phyloP scores from a whole-genome alignment of 306 rosid species.

The Corylus avellana region DNA sequence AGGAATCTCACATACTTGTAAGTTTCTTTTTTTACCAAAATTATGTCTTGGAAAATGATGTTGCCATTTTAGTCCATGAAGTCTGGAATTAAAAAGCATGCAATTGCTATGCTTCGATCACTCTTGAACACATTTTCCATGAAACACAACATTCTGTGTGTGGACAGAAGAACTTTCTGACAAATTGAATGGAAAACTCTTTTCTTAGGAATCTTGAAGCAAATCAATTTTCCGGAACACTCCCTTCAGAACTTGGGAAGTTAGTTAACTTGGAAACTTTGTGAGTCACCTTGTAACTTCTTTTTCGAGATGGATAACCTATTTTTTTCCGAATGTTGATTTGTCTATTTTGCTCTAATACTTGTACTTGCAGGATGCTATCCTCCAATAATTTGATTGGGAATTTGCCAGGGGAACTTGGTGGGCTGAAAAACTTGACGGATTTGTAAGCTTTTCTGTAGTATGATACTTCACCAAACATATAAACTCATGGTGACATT shows the following conservation, averaged over 20 bases:
- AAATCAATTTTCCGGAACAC: constrained; percentile 37
- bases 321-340: neutral
- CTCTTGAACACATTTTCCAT: neutral
- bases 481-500: neutral
- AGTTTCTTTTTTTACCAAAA: neutral
- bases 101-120: neutral
- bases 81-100: neutral
- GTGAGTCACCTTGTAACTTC: neutral
- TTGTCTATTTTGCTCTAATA: neutral
- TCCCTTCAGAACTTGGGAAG: constrained; percentile 40
- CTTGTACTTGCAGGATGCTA: constrained; percentile 12
- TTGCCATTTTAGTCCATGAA: neutral
- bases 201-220: constrained; percentile 31
- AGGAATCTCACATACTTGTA: constrained; percentile 34
- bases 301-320: neutral
- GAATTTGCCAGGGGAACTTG: constrained; percentile 20
- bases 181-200: neutral
- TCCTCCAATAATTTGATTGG: constrained; percentile 30
- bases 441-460: constrained; percentile 20
- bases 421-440: constrained; percentile 5
- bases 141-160: neutral
- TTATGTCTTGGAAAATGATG: neutral
- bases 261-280: constrained; percentile 20
- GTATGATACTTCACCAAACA: neutral
- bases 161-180: too few relatives aligned